These are phyloP conservation scores for Nigrospora sphaerica DNA, from an alignment of 2,329 filamentous ascomycete genomes.

Conservation along the genomic window DNA sequence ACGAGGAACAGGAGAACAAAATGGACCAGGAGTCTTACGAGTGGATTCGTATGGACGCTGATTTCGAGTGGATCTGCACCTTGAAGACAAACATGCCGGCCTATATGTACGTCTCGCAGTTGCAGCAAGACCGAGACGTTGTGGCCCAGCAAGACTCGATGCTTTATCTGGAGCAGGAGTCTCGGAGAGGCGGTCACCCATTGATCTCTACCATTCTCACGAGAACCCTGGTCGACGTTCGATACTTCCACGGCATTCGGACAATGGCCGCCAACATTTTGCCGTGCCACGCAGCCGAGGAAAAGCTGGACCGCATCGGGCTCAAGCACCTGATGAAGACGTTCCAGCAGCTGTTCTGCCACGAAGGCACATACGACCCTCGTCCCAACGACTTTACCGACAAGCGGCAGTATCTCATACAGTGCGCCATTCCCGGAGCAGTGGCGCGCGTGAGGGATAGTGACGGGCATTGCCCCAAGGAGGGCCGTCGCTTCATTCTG, in stretches of 20 bases:
- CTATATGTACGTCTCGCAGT: slow-evolving; percentile 96
- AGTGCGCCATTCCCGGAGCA: slow-evolving; percentile 74
- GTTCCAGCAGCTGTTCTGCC: slow-evolving; percentile 84
- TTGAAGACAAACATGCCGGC: slow-evolving; percentile 76
- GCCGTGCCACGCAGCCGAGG: slow-evolving; percentile 62
- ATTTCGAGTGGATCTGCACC: slow-evolving; percentile 95
- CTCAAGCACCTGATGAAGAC: slow-evolving; percentile 77
- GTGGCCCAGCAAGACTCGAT: slow-evolving; percentile 78
- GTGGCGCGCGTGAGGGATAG: slow-evolving; percentile 71
- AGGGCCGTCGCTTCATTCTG: slow-evolving; percentile 76
- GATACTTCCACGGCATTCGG: slow-evolving; percentile 92
- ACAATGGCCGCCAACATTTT: slow-evolving; percentile 76
- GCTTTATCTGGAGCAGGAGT: slow-evolving; percentile 61
- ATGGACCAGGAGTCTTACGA: slow-evolving; percentile 98
- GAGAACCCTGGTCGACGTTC: slow-evolving; percentile 80
- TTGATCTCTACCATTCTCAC: slow-evolving; percentile 85
- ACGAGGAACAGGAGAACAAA: slow-evolving; percentile 74
- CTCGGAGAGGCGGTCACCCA: slow-evolving; percentile 46
- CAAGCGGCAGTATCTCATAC: slow-evolving; percentile 76
- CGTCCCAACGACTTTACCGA: slow-evolving; percentile 88
- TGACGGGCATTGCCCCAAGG: slow-evolving; percentile 68
- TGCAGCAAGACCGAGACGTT: slow-evolving; percentile 95
- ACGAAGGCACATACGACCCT: slow-evolving; percentile 69
- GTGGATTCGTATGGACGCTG: slow-evolving; percentile 96
- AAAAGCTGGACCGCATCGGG: slow-evolving; percentile 64